Evolutionary conservation across 2,329 filamentous ascomycete genomes (phyloP).

Genomic region (Ramularia endophylla): DNA sequence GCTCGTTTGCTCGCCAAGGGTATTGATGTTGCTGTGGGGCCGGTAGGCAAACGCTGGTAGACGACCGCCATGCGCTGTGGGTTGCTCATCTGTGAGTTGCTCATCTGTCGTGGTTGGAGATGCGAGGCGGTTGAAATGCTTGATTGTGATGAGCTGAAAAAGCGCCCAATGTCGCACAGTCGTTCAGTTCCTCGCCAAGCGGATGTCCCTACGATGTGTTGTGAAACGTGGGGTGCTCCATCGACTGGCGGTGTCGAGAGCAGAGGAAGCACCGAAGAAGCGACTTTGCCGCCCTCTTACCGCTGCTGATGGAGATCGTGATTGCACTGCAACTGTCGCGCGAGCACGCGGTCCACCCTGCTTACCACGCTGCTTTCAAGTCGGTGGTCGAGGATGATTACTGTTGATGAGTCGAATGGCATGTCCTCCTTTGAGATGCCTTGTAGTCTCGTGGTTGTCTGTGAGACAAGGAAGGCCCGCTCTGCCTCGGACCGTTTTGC

Average conservation of each 20-base stretch:
- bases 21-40: constrained; percentile 4
- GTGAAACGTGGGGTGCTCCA: not conserved
- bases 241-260: constrained; percentile 1
- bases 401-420: no score
- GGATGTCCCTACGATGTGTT: not conserved
- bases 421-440: no score
- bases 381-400: no score
- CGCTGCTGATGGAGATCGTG: no score
- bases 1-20: constrained; percentile 3
- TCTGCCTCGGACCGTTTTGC: not conserved
- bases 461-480: no score
- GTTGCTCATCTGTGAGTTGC: not conserved
- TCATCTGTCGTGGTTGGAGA: not conserved
- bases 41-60: constrained; percentile 6
- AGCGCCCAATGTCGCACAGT: not conserved
- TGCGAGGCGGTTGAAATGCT: no score
- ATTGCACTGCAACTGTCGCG: no score
- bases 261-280: constrained; percentile 4
- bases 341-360: no score
- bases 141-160: constrained; percentile 4
- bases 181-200: not conserved
- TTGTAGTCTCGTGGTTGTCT: no score
- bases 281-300: no score
- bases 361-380: no score
- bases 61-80: not conserved